Evolutionary conservation across 2,329 filamentous ascomycete genomes (phyloP).

Genomic region (Beauveria bassiana): DNA sequence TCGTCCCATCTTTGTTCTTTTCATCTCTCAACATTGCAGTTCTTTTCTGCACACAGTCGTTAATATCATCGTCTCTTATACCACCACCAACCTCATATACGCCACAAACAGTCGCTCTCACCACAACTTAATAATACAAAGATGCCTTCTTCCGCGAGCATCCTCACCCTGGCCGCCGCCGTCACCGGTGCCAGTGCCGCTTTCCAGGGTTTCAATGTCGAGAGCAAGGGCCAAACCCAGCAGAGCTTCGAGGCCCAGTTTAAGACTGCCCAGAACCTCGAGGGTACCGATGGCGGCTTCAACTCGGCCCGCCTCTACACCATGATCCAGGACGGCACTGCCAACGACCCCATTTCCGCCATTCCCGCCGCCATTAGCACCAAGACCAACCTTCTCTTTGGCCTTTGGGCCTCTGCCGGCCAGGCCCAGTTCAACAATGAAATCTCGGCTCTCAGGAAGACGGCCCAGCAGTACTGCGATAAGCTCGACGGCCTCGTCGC

Average conservation of each 20-base stretch:
- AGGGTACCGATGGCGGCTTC: slow-evolving; percentile 55
- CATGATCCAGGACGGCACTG: slow-evolving; percentile 61
- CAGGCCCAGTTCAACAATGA: slow-evolving; percentile 60
- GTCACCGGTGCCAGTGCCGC: slow-evolving; percentile 29
- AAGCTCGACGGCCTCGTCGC: slow-evolving; percentile 59
- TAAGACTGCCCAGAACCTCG: slow-evolving; percentile 54
- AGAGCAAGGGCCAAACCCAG: slow-evolving; percentile 51
- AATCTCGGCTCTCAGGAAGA: slow-evolving; percentile 60
- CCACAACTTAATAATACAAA: slow-evolving; percentile 12
- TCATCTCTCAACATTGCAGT: background rate
- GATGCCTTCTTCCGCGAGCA: slow-evolving; percentile 27
- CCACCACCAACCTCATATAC: background rate
- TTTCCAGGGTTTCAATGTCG: slow-evolving; percentile 66
- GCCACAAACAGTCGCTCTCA: slow-evolving; percentile 1
- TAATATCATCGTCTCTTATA: background rate
- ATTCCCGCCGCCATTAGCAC: slow-evolving; percentile 79
- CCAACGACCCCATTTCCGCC: slow-evolving; percentile 58
- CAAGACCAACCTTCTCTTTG: slow-evolving; percentile 70
- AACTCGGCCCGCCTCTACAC: slow-evolving; percentile 68
- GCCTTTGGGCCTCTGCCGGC: slow-evolving; percentile 73
- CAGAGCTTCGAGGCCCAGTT: slow-evolving; percentile 65
- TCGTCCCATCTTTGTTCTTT: background rate
- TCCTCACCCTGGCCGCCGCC: slow-evolving; percentile 28
- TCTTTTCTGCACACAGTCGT: slow-evolving; percentile 5
- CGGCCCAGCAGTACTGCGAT: slow-evolving; percentile 61